A percentile compares a stretch with the other conserved stretches of the same genome.
phyloP scores from a whole-genome alignment of 1,284 basidiomycete genomes.

The Chondrostereum purpureum region DNA sequence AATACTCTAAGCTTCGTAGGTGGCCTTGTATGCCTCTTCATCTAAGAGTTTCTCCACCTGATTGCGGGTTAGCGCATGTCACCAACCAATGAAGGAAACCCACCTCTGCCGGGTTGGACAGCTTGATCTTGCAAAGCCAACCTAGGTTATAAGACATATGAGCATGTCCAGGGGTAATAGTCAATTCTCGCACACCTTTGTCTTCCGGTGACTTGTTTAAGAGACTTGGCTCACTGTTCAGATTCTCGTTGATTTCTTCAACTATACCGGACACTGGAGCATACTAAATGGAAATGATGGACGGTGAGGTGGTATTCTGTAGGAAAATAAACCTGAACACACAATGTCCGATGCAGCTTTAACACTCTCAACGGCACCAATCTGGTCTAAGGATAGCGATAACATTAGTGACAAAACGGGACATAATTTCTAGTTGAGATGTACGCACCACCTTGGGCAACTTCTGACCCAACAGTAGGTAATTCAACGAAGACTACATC shows the following conservation, averaged over 20 bases:
- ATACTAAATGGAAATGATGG: slow-evolving; percentile 50
- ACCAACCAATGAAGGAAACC: slow-evolving; percentile 11
- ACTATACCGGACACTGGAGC: slow-evolving; percentile 88
- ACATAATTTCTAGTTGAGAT: slow-evolving; percentile 7
- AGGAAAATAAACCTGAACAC: slow-evolving; percentile 23
- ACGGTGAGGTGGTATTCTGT: slow-evolving; percentile 5
- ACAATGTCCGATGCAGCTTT: slow-evolving; percentile 97
- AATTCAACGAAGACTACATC: slow-evolving; percentile 99
- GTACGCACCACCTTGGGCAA: slow-evolving; percentile 73
- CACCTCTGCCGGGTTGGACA: slow-evolving; percentile 74
- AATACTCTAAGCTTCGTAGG: slow-evolving; percentile 42
- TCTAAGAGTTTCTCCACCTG: slow-evolving; percentile 74
- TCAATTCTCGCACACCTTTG: slow-evolving; percentile 53
- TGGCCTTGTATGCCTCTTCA: slow-evolving; percentile 73
- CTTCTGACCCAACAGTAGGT: slow-evolving; percentile 61
- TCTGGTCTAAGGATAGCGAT: slow-evolving; percentile 58
- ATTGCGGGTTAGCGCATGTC: neutral
- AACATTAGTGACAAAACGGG: neutral
- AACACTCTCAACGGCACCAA: slow-evolving; percentile 96
- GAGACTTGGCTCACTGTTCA: slow-evolving; percentile 70
- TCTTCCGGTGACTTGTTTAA: slow-evolving; percentile 88
- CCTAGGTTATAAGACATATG: slow-evolving; percentile 50
- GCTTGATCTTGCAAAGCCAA: slow-evolving; percentile 93
- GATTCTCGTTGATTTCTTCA: slow-evolving; percentile 71
- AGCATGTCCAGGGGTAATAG: neutral